Base-by-base conservation (phyloP, 2,329 filamentous ascomycete genomes). In the Hyphodiscus sp. region DNA sequence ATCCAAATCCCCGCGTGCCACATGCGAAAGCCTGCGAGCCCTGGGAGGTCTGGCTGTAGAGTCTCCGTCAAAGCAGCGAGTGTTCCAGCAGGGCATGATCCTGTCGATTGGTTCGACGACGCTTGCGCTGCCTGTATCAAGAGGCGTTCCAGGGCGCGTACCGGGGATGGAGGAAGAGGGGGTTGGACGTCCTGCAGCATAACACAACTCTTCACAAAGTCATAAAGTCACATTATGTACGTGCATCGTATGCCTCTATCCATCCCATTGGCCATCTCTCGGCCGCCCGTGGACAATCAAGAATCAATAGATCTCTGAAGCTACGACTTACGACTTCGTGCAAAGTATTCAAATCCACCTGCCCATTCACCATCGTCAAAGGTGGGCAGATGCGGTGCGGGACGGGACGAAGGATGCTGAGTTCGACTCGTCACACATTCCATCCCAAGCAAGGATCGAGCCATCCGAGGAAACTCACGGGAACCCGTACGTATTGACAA, bases 101-200 rank as follows among this genome's bases (percentile, higher is more conserved):
- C 47, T 49, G 52, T 48, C 50, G 45, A 64, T 63, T 65, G 55
- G 61, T 60, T 60, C 41, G 61, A 49, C 52, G 18, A 45, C 20
- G 43, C 18, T 18, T 47, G 50, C 56, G 51, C 57, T 58, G 58
- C 58, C 23, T 63, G 63, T 59, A 59, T 62, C 61, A 51, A 48
- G 54, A 55, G 58, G 58, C 54, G 60, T 65, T 62, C 53, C 61
- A 65, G 52, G 59, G 63, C 64, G 63, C 63, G 59, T 66, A 65
- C 43, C 55, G 52, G 52, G 53, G 18, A 10, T 46, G 20, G 26
- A 47, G 11, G 33, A 6, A n/a, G 4, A 38, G 13, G n/a, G 23
- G 3, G 23, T 26, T 26, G 23, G 23, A 26, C 23, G 23, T 26
- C 4, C 8, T n/a, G n/a, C n/a, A n/a, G 23, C 23, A 26, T 8